Evolutionary conservation across 2,329 filamentous ascomycete genomes (phyloP), one percentile per base, ranked within the genome.

Genomic region (Diaporthe sp.): DNA sequence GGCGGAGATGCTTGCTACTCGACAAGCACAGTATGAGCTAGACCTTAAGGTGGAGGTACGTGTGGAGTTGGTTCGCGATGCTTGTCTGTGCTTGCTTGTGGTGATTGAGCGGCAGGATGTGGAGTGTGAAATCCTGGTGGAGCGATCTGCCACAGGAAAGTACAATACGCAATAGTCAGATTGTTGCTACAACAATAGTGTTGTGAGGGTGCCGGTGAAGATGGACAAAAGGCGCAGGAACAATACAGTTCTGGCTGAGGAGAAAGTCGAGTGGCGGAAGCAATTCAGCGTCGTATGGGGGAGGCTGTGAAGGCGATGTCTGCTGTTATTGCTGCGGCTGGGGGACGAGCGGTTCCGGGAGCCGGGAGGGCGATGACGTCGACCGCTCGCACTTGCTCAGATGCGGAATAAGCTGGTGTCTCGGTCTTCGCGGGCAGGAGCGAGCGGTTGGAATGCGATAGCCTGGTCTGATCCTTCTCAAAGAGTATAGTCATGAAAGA

Each of bases 341-440:
- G 42, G 61, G 42, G 19, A 35, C 8, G 42, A 50, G 60, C 60
- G 45, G 28, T 54, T 54, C 42, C 64, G 45, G 47, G 7, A 28
- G 13, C 64, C 64, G 64, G 45, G 64, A 68, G 47, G 45, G 45
- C n/a, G 64, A 54, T 54, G 64, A 68, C 64, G 64, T 68, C 64
- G 64, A 17, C 45, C 6, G n/a, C 33, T 38, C 47, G 33, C 64
- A 19, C 47, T 54, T 54, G 64, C 47, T 54, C 64, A 68, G 47
- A 68, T 40, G 10, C 22, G 64, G 64, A 54, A 40, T 54, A 68
- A 35, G 47, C 33, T 54, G 45, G 30, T 72, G 45, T 42, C n/a
- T 47, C 40, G 60, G 60, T 47, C 8, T 22, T n/a, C n/a, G 25
- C 38, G n/a, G n/a, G 58, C 58, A 61, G 38, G 58, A 61, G n/a